A percentile compares a stretch with the other conserved stretches of the same genome.
Conservation (phyloP, 495 filamentous ascomycete species). For the Annulohypoxylon moriforme region DNA sequence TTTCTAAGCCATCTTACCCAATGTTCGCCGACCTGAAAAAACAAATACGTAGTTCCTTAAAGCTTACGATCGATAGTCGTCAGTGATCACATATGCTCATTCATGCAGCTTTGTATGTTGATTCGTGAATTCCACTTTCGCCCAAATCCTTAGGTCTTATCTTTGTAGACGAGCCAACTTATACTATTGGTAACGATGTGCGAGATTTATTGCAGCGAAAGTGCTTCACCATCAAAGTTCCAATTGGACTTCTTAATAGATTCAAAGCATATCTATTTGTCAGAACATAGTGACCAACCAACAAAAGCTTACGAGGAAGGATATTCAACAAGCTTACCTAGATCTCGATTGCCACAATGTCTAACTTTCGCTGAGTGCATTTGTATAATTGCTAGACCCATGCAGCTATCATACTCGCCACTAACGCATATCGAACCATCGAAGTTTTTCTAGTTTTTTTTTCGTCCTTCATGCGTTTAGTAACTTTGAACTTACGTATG, state of each 20-base stretch:
- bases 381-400: background rate
- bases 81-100: conserved; percentile 27
- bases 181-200: conserved; percentile 11
- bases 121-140: conserved; percentile 20
- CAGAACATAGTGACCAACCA: background rate
- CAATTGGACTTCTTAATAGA: background rate
- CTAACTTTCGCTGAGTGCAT: background rate
- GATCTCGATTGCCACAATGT: background rate
- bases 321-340: conserved; percentile 3
- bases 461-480: no score
- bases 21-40: conserved; percentile 34
- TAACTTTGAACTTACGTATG: background rate
- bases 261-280: background rate
- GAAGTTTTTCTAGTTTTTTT: background rate
- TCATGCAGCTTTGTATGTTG: background rate
- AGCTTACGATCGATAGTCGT: conserved; percentile 9
- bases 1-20: background rate
- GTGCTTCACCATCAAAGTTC: no score
- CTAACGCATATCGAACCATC: background rate
- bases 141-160: conserved; percentile 3
- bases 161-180: conserved; percentile 4
- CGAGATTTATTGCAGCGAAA: background rate
- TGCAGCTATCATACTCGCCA: conserved; percentile 1
- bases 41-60: conserved; percentile 1
- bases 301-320: background rate